Conservation (phyloP, 1,284 basidiomycete genomes). For the Trametes versicolor region DNA sequence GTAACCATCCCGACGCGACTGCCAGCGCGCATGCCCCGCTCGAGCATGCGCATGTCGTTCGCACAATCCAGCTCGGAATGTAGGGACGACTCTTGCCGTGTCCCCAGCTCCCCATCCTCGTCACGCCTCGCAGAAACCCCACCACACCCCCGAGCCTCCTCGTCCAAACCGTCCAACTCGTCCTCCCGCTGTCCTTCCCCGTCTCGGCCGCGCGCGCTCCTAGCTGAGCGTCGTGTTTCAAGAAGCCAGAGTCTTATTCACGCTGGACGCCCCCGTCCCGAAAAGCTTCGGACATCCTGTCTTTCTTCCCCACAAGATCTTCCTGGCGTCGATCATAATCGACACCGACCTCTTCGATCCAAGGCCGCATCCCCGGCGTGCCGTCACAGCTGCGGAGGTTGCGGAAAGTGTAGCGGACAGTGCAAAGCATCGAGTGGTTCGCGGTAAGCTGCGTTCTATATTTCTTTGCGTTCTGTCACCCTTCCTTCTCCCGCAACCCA, state of each 20-base stretch:
- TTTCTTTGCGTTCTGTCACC: not conserved
- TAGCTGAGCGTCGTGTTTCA: conserved; percentile 15
- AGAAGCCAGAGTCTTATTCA: conserved; percentile 6
- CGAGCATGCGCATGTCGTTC: conserved; percentile 19
- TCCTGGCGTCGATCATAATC: conserved; percentile 7
- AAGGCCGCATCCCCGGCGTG: not conserved
- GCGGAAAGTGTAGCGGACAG: not conserved
- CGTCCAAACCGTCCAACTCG: conserved; percentile 18
- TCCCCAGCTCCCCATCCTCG: not conserved
- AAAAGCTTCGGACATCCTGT: conserved; percentile 19
- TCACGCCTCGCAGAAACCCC: conserved; percentile 6
- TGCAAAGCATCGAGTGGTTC: conserved; percentile 1
- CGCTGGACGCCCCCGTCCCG: conserved; percentile 28
- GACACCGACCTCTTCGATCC: conserved; percentile 3
- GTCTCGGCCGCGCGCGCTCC: conserved; percentile 14
- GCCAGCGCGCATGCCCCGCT: conserved; percentile 19
- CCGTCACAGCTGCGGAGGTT: not conserved
- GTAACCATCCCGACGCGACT: conserved; percentile 20
- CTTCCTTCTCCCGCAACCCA: not conserved
- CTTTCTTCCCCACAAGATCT: conserved; percentile 10
- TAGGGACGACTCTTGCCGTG: conserved; percentile 15
- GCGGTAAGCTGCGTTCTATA: conserved; percentile 10
- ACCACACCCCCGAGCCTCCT: not conserved
- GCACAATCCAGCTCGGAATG: conserved; percentile 12
- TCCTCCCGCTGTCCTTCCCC: conserved; percentile 21